phyloP scores from a whole-genome alignment of 345 rosid species.

The Geranium brycei region DNA sequence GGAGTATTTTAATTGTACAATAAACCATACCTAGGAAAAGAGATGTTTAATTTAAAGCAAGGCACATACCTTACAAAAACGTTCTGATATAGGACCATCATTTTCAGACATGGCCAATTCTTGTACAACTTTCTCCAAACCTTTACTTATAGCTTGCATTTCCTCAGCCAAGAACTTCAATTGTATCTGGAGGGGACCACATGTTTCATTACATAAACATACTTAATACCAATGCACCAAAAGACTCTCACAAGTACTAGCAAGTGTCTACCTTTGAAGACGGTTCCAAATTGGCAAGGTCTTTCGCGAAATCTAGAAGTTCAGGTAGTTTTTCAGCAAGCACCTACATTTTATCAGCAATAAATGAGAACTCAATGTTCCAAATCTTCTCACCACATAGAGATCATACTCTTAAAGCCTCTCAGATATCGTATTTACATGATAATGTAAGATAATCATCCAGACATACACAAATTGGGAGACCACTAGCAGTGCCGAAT shows the following conservation, averaged over 20 bases:
- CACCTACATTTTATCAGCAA: constrained; percentile 36
- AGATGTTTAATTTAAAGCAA: background rate
- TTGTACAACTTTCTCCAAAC: constrained; percentile 80
- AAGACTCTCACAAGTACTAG: background rate
- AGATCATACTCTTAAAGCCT: background rate
- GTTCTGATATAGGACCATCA: constrained; percentile 71
- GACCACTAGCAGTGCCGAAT: too few species aligned
- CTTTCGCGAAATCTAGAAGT: constrained; percentile 65
- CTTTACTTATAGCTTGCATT: constrained; percentile 97
- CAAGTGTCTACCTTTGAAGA: constrained; percentile 47
- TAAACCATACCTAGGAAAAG: background rate
- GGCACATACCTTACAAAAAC: constrained; percentile 45
- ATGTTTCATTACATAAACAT: constrained; percentile 5
- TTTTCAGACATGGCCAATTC: constrained; percentile 72
- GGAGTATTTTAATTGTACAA: too few species aligned
- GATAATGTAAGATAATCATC: too few species aligned
- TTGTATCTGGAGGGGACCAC: constrained; percentile 50
- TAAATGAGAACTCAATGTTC: background rate
- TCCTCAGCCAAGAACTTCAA: constrained; percentile 88
- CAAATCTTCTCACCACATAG: background rate
- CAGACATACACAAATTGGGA: too few species aligned
- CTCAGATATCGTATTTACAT: too few species aligned
- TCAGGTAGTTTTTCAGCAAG: constrained; percentile 81
- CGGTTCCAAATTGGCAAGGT: constrained; percentile 54
- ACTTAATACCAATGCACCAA: background rate